phyloP scores from a whole-genome alignment of 2,329 filamentous ascomycete species.

The Fusarium longipes region DNA sequence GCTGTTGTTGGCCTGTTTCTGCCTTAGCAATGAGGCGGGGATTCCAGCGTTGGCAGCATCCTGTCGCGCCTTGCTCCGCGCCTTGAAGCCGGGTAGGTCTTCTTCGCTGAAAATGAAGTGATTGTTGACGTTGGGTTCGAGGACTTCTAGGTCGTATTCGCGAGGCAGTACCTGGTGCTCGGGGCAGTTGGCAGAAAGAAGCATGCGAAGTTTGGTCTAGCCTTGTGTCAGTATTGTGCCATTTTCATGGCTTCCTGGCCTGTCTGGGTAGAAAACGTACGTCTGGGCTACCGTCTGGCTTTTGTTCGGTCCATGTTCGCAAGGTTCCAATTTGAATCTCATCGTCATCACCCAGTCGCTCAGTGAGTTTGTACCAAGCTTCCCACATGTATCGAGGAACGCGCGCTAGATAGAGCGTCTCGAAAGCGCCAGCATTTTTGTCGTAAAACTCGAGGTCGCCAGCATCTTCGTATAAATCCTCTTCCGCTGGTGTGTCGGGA shows the following conservation, averaged over 20 bases:
- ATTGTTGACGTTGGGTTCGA: slow-evolving; percentile 74
- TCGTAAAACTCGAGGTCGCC: slow-evolving; percentile 69
- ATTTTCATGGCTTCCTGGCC: background rate
- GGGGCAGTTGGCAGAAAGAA: slow-evolving; percentile 71
- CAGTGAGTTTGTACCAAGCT: slow-evolving; percentile 69
- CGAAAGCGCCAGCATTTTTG: slow-evolving; percentile 54
- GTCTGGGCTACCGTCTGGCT: slow-evolving; percentile 64
- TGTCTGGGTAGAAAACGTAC: slow-evolving; percentile 48
- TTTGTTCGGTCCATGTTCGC: slow-evolving; percentile 66
- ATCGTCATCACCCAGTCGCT: slow-evolving; percentile 78
- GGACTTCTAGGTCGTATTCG: slow-evolving; percentile 85
- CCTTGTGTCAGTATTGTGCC: slow-evolving; percentile 14
- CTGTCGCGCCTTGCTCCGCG: slow-evolving; percentile 63
- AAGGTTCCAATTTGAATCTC: slow-evolving; percentile 85
- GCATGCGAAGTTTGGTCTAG: slow-evolving; percentile 65
- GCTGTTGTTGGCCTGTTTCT: slow-evolving; percentile 46
- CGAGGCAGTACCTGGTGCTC: slow-evolving; percentile 83
- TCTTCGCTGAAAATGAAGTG: slow-evolving; percentile 95
- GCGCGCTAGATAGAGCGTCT: slow-evolving; percentile 76
- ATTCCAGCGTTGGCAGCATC: slow-evolving; percentile 69
- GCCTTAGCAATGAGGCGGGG: slow-evolving; percentile 65
- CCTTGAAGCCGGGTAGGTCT: slow-evolving; percentile 73
- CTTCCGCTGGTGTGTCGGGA: slow-evolving; percentile 63
- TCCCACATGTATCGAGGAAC: slow-evolving; percentile 85
- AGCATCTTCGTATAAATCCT: slow-evolving; percentile 74